Base-by-base conservation (phyloP, 768 basidiomycete species). In the Paxillus involutus region DNA sequence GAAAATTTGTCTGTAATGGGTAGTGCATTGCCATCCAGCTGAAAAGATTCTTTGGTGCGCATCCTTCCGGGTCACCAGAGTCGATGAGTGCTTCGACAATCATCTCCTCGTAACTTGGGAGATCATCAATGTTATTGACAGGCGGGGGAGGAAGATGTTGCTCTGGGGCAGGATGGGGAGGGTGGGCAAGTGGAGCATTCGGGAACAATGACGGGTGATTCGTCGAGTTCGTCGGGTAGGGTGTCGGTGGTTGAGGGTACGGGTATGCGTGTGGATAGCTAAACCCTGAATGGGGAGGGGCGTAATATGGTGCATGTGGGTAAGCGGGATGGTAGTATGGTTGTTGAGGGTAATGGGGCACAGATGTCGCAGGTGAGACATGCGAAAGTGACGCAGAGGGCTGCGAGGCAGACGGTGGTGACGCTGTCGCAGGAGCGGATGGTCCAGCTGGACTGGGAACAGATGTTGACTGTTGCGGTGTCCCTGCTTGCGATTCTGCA, bases 61-160 rank as follows among this genome's bases (percentile, higher is more conserved):
- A 81, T 16, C 92, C 92, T 44, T 94, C 88, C 1, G 83, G 76
- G 53, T 91, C 89, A 7, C 72, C 75, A 41, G 81, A 77, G 51
- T 86, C 87, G 13, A 75, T 70, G 24, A 94, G 73, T 1, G 90
- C 91, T 64, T 89, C 88, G 11, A 87, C 88, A 16, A 94, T 89
- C 92, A 94, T 94, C 57, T 94, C 91, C 64, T 94, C 91, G 53
- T 94, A 94, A 58, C 87, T 89, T 7, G 91, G 91, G 46, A 94
- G 76, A 60, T 91, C 81, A n/a, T 78, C 79, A 0, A 67, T 50
- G 26, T 51, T 59, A 35, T 47, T 63, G 17, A 56, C 59, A 2
- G 67, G 56, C 35, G 67, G 56, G 33, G 58, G 60, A 1, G 58
- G 62, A 37, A 59, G 61, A 21, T 58, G 49, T 9, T 66, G 67